Percentiles rank a stretch among this genome's conserved stretches.
Evolutionary conservation across 148 eudicot species (phyloP).

Genomic region (Vaccinium darrowii): DNA sequence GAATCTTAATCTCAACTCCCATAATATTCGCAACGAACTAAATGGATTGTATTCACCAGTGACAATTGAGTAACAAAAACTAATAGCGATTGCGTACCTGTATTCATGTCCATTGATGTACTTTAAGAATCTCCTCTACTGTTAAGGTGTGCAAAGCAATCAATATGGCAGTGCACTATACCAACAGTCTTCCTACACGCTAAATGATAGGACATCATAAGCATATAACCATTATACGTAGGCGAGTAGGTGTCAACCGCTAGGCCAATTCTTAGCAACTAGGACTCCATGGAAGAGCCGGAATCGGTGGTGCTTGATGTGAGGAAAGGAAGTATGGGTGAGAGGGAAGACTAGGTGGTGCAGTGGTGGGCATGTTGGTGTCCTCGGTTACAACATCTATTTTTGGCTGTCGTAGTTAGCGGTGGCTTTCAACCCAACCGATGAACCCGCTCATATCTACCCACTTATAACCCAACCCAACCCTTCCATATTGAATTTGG

Average conservation of each 20-base stretch:
- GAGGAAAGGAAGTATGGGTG: neutral
- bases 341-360: neutral
- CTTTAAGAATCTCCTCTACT: neutral
- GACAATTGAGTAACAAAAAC: neutral
- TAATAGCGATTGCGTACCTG: neutral
- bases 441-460: too few species aligned
- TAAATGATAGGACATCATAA: neutral
- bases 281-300: neutral
- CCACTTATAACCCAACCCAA: too few species aligned
- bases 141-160: neutral
- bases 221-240: neutral
- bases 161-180: neutral
- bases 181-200: neutral
- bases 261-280: neutral
- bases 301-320: neutral
- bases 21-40: neutral
- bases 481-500: too few species aligned
- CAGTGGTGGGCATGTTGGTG: neutral
- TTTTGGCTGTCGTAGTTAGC: neutral
- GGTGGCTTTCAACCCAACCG: too few species aligned
- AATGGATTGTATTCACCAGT: neutral
- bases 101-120: neutral
- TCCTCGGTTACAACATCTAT: neutral
- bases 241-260: neutral
- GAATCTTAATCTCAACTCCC: neutral